These are phyloP conservation scores for Mortierella sp. DNA, from an alignment of 371 early-diverging fungal species.

Conservation along the genomic window DNA sequence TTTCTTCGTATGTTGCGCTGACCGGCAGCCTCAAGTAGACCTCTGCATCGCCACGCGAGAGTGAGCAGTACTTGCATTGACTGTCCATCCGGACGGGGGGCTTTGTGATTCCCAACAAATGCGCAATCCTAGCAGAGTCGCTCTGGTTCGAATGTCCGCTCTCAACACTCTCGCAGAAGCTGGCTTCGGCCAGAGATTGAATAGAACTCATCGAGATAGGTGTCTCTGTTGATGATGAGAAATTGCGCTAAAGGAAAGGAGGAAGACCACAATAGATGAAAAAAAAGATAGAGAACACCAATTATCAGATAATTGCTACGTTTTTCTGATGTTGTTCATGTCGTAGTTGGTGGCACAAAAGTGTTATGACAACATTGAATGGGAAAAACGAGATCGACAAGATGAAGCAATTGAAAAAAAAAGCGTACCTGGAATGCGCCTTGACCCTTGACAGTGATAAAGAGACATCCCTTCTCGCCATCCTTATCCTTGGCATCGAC, in stretches of 20 bases:
- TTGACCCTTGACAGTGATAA: constrained; percentile 85
- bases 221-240: constrained; percentile 69
- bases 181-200: constrained; percentile 69
- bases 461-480: constrained; percentile 83
- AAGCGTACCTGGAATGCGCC: constrained; percentile 90
- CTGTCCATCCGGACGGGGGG: constrained; percentile 92
- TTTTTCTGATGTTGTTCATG: not conserved
- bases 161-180: constrained; percentile 97
- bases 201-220: constrained; percentile 77
- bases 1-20: constrained; percentile 87
- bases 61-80: constrained; percentile 93
- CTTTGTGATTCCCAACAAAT: constrained; percentile 80
- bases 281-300: constrained; percentile 11
- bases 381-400: not conserved
- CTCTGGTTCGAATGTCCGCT: constrained; percentile 92
- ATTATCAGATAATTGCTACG: not conserved
- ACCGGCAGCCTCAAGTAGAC: constrained; percentile 93
- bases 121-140: constrained; percentile 84
- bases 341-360: not conserved
- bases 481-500: constrained; percentile 71
- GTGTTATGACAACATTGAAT: not conserved
- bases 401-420: not conserved
- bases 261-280: constrained; percentile 13
- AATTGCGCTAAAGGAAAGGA: constrained; percentile 68
- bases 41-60: constrained; percentile 93